Evolutionary conservation across 2,329 filamentous ascomycete species (phyloP).

Genomic region (Fusarium musae): DNA sequence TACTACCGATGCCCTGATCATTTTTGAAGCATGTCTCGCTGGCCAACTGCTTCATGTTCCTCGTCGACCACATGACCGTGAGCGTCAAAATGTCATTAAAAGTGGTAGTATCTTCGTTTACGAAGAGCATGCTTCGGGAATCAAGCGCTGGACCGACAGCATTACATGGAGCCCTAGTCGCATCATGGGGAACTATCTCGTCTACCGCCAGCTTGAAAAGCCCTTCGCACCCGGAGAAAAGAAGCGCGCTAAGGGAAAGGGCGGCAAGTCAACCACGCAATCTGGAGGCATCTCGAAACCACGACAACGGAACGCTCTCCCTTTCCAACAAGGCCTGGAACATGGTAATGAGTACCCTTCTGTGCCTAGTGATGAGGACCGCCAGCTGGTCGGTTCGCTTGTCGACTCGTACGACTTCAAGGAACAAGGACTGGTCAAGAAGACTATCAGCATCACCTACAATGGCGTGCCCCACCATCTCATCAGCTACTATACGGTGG

Average conservation of each 20-base stretch:
- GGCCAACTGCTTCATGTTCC: constrained; percentile 80
- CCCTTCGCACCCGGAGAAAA: constrained; percentile 85
- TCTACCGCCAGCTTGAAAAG: constrained; percentile 84
- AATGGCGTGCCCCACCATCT: constrained; percentile 83
- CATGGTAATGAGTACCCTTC: constrained; percentile 21
- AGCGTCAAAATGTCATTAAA: constrained; percentile 79
- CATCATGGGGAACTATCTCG: constrained; percentile 84
- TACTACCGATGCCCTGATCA: constrained; percentile 79
- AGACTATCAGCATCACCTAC: constrained; percentile 85
- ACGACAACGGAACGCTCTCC: constrained; percentile 36
- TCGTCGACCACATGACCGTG: constrained; percentile 86
- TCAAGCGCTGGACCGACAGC: constrained; percentile 95
- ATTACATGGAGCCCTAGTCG: constrained; percentile 90
- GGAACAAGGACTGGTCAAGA: constrained; percentile 84
- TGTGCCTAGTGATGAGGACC: constrained; percentile 46
- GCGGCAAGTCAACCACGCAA: constrained; percentile 58
- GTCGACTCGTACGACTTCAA: constrained; percentile 94
- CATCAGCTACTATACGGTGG: constrained; percentile 87
- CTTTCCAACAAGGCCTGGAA: constrained; percentile 25
- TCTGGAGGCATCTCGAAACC: constrained; percentile 50
- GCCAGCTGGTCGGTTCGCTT: constrained; percentile 77
- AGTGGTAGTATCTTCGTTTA: constrained; percentile 93
- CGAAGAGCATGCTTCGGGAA: constrained; percentile 88
- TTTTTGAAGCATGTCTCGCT: constrained; percentile 82
- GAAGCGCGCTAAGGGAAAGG: constrained; percentile 79